A percentile compares a stretch with the other conserved stretches of the same genome.
Evolutionary conservation across 163 green algal species (phyloP).

Genomic region (Scenedesmus sp.): DNA sequence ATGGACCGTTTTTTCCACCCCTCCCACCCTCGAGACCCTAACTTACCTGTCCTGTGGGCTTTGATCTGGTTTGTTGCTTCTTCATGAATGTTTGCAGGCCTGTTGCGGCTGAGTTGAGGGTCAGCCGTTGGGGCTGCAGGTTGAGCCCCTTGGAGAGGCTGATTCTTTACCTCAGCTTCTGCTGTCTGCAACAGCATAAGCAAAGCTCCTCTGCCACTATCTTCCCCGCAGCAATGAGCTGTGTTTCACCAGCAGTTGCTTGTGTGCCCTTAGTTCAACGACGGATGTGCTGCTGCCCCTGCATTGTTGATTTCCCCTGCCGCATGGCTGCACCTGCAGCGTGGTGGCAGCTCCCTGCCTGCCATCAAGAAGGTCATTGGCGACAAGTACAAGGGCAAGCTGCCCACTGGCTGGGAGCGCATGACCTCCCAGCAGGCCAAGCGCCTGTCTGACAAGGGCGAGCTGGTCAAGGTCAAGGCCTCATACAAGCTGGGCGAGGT

Average conservation of each 20-base stretch:
- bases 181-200: background rate
- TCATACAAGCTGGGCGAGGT: slow-evolving; percentile 52
- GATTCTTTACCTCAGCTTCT: background rate
- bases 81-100: background rate
- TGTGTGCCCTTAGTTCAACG: background rate
- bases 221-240: background rate
- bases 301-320: background rate
- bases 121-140: background rate
- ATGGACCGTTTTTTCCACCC: slow-evolving; percentile 2
- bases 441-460: slow-evolving; percentile 27
- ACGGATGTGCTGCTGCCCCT: background rate
- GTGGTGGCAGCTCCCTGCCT: slow-evolving; percentile 21
- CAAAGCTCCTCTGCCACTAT: background rate
- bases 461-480: slow-evolving; percentile 39
- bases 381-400: slow-evolving; percentile 57
- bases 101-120: background rate
- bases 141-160: background rate
- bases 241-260: background rate
- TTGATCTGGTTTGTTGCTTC: background rate
- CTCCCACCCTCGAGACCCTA: background rate
- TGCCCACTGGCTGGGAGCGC: slow-evolving; percentile 48
- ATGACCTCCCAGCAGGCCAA: slow-evolving; percentile 27
- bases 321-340: background rate
- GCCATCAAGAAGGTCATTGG: slow-evolving; percentile 60
- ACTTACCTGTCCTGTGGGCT: background rate